A percentile compares a stretch with the other conserved stretches of the same genome.
These are phyloP conservation scores for Clonostachys chloroleuca DNA, from an alignment of 2,329 filamentous ascomycete species.

Conservation along the genomic window DNA sequence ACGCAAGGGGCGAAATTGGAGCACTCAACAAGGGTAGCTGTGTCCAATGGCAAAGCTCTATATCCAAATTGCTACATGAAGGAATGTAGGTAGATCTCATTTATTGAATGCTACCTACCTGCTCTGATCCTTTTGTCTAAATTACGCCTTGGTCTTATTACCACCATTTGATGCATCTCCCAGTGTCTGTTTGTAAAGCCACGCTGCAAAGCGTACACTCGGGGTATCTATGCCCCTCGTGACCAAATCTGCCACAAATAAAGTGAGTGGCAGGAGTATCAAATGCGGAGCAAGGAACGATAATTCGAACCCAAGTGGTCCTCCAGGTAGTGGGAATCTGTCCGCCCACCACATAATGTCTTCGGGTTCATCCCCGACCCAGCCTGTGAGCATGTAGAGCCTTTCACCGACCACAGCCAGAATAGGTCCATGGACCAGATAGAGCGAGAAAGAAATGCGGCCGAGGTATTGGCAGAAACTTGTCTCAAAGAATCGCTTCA, in stretches of 20 bases:
- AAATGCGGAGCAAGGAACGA: conserved; percentile 56
- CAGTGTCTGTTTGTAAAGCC: conserved; percentile 48
- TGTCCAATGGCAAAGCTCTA: no score
- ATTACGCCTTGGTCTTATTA: conserved; percentile 8
- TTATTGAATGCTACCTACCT: neutral
- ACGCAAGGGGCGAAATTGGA: no score
- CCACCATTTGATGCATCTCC: conserved; percentile 4
- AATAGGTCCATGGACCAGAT: conserved; percentile 60
- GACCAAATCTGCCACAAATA: conserved; percentile 52
- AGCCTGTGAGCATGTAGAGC: conserved; percentile 58
- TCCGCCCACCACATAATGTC: conserved; percentile 53
- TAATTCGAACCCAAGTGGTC: conserved; percentile 57
- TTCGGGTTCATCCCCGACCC: conserved; percentile 41
- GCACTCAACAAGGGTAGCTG: no score
- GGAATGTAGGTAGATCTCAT: no score
- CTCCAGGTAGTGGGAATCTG: conserved; percentile 46
- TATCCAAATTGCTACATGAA: no score
- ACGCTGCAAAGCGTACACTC: conserved; percentile 50
- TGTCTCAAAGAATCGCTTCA: conserved; percentile 54
- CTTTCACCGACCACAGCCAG: conserved; percentile 57
- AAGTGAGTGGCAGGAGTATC: conserved; percentile 53
- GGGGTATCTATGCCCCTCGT: conserved; percentile 56
- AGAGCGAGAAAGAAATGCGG: conserved; percentile 57
- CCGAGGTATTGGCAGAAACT: conserved; percentile 58
- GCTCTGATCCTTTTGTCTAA: neutral